These are phyloP conservation scores for Pseudonitzschia multistriata DNA, from an alignment of 108 stramenopile species.

Conservation along the genomic window DNA sequence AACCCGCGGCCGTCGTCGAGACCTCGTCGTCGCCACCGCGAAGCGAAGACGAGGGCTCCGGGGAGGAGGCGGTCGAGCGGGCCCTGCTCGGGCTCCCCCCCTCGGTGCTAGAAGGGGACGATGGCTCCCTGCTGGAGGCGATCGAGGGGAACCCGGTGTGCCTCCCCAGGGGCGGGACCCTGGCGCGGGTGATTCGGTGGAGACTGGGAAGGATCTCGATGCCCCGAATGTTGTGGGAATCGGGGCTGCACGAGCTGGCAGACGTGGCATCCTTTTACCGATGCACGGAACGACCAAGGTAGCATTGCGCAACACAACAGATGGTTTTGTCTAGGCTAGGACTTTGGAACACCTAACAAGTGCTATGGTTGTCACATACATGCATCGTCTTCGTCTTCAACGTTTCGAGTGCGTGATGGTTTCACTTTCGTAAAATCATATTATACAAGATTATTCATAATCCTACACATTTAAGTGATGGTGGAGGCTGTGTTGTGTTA, in stretches of 20 bases:
- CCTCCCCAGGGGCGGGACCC: constrained; percentile 1
- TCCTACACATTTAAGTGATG: too few species aligned
- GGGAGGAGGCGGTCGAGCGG: constrained; percentile 1
- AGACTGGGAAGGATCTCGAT: constrained; percentile 1
- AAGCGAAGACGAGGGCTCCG: neutral
- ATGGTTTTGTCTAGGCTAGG: too few species aligned
- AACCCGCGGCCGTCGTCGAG: constrained; percentile 24
- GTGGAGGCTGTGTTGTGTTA: too few species aligned
- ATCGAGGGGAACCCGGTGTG: constrained; percentile 16
- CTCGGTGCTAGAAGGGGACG: neutral
- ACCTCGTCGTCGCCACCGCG: neutral
- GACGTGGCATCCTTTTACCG: neutral
- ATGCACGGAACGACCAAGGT: neutral
- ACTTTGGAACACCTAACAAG: too few species aligned
- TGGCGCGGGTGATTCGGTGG: constrained; percentile 11
- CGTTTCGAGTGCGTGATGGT: too few species aligned
- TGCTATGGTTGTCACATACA: too few species aligned
- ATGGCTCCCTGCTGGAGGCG: constrained; percentile 15
- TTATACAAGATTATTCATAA: too few species aligned
- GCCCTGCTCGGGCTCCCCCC: constrained; percentile 16
- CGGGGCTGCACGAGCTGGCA: neutral
- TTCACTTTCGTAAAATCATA: too few species aligned
- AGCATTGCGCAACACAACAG: too few species aligned
- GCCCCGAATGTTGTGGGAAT: neutral
- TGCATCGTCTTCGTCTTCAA: too few species aligned